These are phyloP conservation scores for Ilyonectria sp. DNA, from an alignment of 2,329 filamentous ascomycete species.

Conservation along the genomic window DNA sequence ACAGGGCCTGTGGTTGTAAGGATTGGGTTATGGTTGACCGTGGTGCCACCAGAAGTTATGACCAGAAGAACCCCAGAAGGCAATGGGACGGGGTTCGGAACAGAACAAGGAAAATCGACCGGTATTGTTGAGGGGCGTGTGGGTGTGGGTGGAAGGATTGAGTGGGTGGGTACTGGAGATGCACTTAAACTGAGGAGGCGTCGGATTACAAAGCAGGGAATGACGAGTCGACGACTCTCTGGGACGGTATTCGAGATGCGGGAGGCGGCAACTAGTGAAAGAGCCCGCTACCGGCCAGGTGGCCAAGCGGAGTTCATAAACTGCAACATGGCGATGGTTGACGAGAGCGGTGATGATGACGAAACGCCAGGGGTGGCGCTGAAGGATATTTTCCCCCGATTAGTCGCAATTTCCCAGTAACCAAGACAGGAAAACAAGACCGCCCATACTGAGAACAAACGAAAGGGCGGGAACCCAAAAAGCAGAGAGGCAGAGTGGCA, in stretches of 20 bases:
- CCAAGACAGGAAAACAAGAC: not conserved
- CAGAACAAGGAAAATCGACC: slow-evolving; percentile 13
- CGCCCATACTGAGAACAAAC: not conserved
- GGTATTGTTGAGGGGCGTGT: slow-evolving; percentile 26
- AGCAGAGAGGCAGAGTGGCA: not conserved
- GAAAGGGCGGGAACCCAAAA: not conserved
- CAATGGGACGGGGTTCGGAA: slow-evolving; percentile 25
- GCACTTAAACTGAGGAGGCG: slow-evolving; percentile 12
- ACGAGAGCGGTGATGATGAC: slow-evolving; percentile 10
- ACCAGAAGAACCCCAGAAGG: slow-evolving; percentile 10
- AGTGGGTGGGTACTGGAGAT: slow-evolving; percentile 14
- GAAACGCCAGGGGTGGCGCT: not conserved
- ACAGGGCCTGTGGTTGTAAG: slow-evolving; percentile 10
- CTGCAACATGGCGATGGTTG: not conserved
- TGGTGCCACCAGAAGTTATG: slow-evolving; percentile 12
- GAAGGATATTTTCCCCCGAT: not conserved
- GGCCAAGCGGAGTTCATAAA: slow-evolving; percentile 9
- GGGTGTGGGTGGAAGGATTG: slow-evolving; percentile 9
- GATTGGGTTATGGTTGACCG: not conserved
- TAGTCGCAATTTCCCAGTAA: not conserved
- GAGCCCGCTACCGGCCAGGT: slow-evolving; percentile 9
- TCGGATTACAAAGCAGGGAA: slow-evolving; percentile 31
- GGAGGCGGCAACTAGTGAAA: slow-evolving; percentile 8
- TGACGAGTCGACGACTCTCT: not conserved
- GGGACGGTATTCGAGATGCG: slow-evolving; percentile 10